Evolutionary conservation across 2,329 filamentous ascomycete genomes (phyloP).

Genomic region (Fusarium abutilonis): DNA sequence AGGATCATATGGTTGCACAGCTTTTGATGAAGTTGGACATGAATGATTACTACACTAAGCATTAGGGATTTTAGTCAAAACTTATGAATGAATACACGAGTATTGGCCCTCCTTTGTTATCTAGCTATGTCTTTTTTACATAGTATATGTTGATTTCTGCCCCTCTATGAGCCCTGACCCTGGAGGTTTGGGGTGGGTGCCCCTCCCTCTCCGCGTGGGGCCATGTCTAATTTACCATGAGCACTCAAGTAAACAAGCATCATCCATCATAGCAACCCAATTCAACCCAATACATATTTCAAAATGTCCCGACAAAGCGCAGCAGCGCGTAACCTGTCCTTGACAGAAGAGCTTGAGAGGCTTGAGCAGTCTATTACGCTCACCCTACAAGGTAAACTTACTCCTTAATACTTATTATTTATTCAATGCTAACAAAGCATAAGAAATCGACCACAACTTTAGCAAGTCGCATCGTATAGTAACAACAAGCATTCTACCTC

Average conservation of each 20-base stretch:
- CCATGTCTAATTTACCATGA: slow-evolving; percentile 39
- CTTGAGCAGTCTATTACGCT: slow-evolving; percentile 97
- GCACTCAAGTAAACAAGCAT: slow-evolving; percentile 17
- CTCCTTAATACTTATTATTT: neutral
- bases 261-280: slow-evolving; percentile 12
- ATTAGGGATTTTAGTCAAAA: slow-evolving; percentile 12
- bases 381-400: slow-evolving; percentile 80
- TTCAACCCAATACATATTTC: neutral
- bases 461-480: slow-evolving; percentile 96
- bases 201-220: slow-evolving; percentile 51
- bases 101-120: neutral
- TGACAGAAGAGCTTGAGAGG: slow-evolving; percentile 95
- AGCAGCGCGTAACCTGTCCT: slow-evolving; percentile 69
- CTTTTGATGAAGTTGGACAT: slow-evolving; percentile 77
- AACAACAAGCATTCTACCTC: slow-evolving; percentile 88
- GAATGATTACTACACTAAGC: slow-evolving; percentile 68
- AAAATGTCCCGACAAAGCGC: slow-evolving; percentile 61
- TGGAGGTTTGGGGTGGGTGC: neutral
- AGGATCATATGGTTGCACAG: slow-evolving; percentile 72
- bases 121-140: neutral
- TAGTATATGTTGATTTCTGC: neutral
- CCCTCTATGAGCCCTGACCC: slow-evolving; percentile 18
- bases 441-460: slow-evolving; percentile 99
- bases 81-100: neutral
- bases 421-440: slow-evolving; percentile 4